These are phyloP conservation scores for Castanea mollissima DNA, from an alignment of 306 rosid species.

Conservation along the genomic window DNA sequence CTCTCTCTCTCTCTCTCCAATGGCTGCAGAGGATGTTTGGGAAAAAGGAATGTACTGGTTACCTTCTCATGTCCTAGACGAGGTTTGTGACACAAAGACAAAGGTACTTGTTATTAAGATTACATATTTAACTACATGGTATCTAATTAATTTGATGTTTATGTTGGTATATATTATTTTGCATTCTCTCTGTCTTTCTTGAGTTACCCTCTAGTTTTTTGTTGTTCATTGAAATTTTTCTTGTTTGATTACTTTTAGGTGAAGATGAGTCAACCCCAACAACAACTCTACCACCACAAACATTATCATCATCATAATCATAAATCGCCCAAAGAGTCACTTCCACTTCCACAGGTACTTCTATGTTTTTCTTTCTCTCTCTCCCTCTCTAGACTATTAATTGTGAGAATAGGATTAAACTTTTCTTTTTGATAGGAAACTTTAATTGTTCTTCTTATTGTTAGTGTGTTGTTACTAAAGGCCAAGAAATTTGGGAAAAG, in stretches of 20 bases:
- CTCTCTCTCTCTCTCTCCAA: slow-evolving; percentile 18
- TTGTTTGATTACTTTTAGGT: slow-evolving; percentile 8
- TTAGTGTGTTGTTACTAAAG: too few species aligned
- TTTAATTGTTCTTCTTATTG: too few species aligned
- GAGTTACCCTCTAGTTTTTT: neutral
- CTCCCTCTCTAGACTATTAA: too few species aligned
- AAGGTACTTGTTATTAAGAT: slow-evolving; percentile 10
- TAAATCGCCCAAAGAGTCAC: slow-evolving; percentile 17
- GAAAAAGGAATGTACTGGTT: slow-evolving; percentile 64
- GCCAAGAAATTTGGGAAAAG: too few species aligned
- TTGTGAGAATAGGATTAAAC: too few species aligned
- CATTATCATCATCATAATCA: slow-evolving; percentile 10
- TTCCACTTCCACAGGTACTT: slow-evolving; percentile 15
- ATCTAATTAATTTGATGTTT: neutral
- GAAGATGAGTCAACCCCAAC: slow-evolving; percentile 9
- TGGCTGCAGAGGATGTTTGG: slow-evolving; percentile 46
- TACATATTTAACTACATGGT: neutral
- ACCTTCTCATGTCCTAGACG: slow-evolving; percentile 52
- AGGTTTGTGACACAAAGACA: slow-evolving; percentile 37
- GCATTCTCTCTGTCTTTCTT: too few species aligned
- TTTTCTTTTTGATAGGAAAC: too few species aligned
- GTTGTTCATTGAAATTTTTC: neutral
- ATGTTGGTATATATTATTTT: neutral
- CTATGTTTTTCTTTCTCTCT: too few species aligned
- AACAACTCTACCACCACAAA: neutral